phyloP scores from a whole-genome alignment of 2,329 filamentous ascomycete genomes.

The Phoma sp. region DNA sequence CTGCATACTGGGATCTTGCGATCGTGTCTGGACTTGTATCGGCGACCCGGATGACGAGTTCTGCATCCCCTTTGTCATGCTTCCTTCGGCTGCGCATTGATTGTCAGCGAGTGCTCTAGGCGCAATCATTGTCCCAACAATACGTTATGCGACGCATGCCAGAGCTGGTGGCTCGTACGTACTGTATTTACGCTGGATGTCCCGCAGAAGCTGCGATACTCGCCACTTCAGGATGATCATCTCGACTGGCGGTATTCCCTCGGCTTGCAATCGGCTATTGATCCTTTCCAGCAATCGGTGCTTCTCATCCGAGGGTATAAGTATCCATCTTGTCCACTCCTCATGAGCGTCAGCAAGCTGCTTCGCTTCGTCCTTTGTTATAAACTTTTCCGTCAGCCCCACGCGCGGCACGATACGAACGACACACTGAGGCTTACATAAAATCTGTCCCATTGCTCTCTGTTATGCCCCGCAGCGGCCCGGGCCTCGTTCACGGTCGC shows the following conservation, averaged over 20 bases:
- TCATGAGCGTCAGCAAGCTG: constrained; percentile 45
- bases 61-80: constrained; percentile 43
- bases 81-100: constrained; percentile 44
- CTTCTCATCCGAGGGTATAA: constrained; percentile 47
- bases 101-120: constrained; percentile 38
- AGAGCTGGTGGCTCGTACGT: constrained; percentile 33
- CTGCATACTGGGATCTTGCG: constrained; percentile 33
- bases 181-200: constrained; percentile 47
- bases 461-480: constrained; percentile 43
- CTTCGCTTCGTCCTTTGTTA: constrained; percentile 47
- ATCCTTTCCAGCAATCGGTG: constrained; percentile 44
- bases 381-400: constrained; percentile 42
- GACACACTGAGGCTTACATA: constrained; percentile 38
- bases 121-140: constrained; percentile 24
- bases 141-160: constrained; percentile 24
- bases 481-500: constrained; percentile 46
- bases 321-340: constrained; percentile 47
- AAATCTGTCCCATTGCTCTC: constrained; percentile 48
- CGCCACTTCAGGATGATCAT: constrained; percentile 49
- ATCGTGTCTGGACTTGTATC: constrained; percentile 35
- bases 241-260: constrained; percentile 45
- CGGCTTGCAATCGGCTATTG: constrained; percentile 41
- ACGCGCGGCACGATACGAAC: constrained; percentile 14
- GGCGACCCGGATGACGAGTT: constrained; percentile 35
- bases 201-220: constrained; percentile 44